Conservation (phyloP, 164 flowering plant species). For the Kalanchoe fedtschenkoi region DNA sequence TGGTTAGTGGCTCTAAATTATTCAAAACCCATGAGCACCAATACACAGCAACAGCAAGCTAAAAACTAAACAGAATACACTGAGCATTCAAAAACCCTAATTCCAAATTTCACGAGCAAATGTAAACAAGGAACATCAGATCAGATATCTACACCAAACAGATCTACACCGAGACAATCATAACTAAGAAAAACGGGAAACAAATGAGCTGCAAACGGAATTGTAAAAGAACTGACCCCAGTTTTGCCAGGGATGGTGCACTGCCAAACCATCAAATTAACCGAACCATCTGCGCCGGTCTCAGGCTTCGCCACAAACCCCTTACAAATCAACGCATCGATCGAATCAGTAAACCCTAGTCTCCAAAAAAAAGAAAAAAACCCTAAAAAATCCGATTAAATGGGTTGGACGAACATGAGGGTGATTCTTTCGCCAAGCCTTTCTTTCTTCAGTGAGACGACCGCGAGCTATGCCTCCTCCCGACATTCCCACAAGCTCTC, state of each 20-base stretch:
- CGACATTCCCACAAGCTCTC: background rate
- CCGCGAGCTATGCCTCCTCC: constrained; percentile 74
- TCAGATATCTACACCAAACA: background rate
- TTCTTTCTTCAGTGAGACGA: constrained; percentile 70
- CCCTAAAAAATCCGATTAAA: background rate
- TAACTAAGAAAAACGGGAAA: background rate
- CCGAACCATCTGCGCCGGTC: constrained; percentile 56
- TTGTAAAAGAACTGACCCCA: constrained; percentile 31
- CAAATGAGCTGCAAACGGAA: background rate
- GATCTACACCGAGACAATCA: too few species aligned
- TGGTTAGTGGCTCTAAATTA: too few species aligned
- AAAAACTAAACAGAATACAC: background rate
- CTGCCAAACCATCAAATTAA: constrained; percentile 79
- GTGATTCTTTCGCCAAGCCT: constrained; percentile 80
- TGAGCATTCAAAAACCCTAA: background rate
- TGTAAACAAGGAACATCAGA: too few species aligned
- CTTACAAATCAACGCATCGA: constrained; percentile 18
- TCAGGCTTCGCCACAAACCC: constrained; percentile 88
- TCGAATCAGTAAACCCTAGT: background rate
- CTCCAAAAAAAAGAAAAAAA: background rate
- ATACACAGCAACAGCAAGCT: background rate
- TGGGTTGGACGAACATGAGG: constrained; percentile 42
- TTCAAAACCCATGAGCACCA: background rate
- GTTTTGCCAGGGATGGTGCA: constrained; percentile 80
- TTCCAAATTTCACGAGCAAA: background rate